Conservation (phyloP, 495 filamentous ascomycete genomes). For the Echria macrotheca region DNA sequence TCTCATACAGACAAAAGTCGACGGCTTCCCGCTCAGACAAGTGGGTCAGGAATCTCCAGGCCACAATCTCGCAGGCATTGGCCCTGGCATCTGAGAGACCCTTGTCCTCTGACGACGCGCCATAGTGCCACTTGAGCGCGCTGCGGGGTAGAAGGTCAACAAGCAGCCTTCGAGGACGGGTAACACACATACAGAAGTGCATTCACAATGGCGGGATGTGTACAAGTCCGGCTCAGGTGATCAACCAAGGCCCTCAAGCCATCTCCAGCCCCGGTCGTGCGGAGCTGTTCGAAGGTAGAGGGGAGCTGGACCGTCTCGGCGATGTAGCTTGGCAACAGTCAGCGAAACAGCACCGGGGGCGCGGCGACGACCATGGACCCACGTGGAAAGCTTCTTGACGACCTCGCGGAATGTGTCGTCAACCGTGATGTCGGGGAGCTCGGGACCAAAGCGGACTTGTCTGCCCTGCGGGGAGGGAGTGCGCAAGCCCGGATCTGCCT, state of each 20-base stretch:
- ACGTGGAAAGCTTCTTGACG: slow-evolving; percentile 66
- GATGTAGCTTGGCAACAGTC: slow-evolving; percentile 49
- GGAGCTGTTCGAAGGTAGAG: slow-evolving; percentile 74
- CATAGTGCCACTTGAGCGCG: slow-evolving; percentile 77
- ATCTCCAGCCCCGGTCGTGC: slow-evolving; percentile 59
- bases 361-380: slow-evolving; percentile 16
- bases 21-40: slow-evolving; percentile 76
- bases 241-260: slow-evolving; percentile 60
- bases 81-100: slow-evolving; percentile 72
- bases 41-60: slow-evolving; percentile 79
- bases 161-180: background rate
- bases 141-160: slow-evolving; percentile 34
- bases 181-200: slow-evolving; percentile 70
- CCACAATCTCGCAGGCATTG: slow-evolving; percentile 84
- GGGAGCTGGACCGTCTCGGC: slow-evolving; percentile 58
- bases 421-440: slow-evolving; percentile 57
- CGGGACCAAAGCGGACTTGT: slow-evolving; percentile 22
- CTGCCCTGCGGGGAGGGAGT: slow-evolving; percentile 24
- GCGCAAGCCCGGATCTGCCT: slow-evolving; percentile 15
- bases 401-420: slow-evolving; percentile 60
- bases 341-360: slow-evolving; percentile 4
- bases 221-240: slow-evolving; percentile 57
- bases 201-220: slow-evolving; percentile 69
- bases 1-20: slow-evolving; percentile 77
- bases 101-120: slow-evolving; percentile 56